Conservation (phyloP, 768 basidiomycete species). For the Macrolepiota albuminosa region DNA sequence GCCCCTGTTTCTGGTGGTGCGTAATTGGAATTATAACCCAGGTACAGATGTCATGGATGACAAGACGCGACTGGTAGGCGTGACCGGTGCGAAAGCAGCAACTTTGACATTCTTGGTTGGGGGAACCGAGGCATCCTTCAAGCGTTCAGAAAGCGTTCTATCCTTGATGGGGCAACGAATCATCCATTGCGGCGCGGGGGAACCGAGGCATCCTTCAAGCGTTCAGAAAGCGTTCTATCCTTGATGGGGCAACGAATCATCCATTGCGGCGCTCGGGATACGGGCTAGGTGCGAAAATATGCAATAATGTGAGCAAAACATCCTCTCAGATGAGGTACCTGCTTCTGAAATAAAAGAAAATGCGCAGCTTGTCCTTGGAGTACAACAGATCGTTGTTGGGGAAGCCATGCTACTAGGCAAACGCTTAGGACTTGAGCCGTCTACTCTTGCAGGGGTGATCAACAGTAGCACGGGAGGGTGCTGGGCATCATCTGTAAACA, state of each 20-base stretch:
- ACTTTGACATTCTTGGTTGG: constrained; percentile 92
- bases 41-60: neutral
- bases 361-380: constrained; percentile 59
- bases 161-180: constrained; percentile 75
- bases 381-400: constrained; percentile 79
- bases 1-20: constrained; percentile 92
- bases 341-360: neutral
- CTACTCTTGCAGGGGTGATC: constrained; percentile 74
- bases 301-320: constrained; percentile 64
- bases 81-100: constrained; percentile 81
- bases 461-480: constrained; percentile 82
- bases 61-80: constrained; percentile 40
- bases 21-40: constrained; percentile 15
- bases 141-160: constrained; percentile 53
- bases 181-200: constrained; percentile 87
- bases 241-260: constrained; percentile 81
- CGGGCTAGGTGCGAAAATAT: constrained; percentile 85
- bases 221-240: constrained; percentile 54
- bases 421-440: constrained; percentile 74
- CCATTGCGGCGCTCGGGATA: constrained; percentile 83
- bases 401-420: constrained; percentile 89
- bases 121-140: constrained; percentile 57
- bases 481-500: constrained; percentile 84
- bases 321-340: neutral
- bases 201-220: constrained; percentile 47